Evolutionary conservation across 2,329 filamentous ascomycete species (phyloP), one percentile per base, ranked within the genome.

Genomic region (Huntiella savannae): DNA sequence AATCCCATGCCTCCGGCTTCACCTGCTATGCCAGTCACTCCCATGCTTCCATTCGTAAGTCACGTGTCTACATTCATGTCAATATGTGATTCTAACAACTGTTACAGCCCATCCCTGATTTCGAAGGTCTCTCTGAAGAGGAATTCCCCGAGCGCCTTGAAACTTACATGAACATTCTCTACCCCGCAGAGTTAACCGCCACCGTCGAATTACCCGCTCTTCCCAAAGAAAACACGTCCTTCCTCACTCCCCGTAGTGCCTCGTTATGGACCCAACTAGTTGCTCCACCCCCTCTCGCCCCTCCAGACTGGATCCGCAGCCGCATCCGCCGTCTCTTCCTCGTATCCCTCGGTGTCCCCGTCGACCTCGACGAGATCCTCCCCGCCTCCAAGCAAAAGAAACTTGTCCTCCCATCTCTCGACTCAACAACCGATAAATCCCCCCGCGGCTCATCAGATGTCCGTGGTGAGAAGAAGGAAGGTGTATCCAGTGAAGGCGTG

Each of bases 311-410:
- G 91, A 92, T 95, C 49, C 84, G 91, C 52, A 94, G 86, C 45
- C 83, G 87, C 44, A 98, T 94, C 55, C 79, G 91, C 45, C 82
- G 91, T 22, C 74, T 98, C 19, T 98, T 98, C 60, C 76, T 98
- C 37, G 87, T 98, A 46, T 95, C 87, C 1, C 74, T 98, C 0
- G 91, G 91, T 13, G 91, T 98, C 0, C 91, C 91, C 1, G 85
- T 98, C 39, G 91, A 98, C 56, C 71, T 98, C 0, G 91, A 98
- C 61, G 91, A 98, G 64, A 96, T 98, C 47, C 73, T 98, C 5
- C 91, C 91, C 0, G 87, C 88, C 0, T 93, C 84, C 10, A 96
- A 96, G 62, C 91, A 98, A 60, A 96, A 96, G 71, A 96, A 96
- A 59, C 77, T 98, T 13, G 73, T 98, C 4, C 71, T 98, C 1